Base-by-base conservation (phyloP, 192 early-diverging fungal genomes). In the Umbelopsis ramanniana region DNA sequence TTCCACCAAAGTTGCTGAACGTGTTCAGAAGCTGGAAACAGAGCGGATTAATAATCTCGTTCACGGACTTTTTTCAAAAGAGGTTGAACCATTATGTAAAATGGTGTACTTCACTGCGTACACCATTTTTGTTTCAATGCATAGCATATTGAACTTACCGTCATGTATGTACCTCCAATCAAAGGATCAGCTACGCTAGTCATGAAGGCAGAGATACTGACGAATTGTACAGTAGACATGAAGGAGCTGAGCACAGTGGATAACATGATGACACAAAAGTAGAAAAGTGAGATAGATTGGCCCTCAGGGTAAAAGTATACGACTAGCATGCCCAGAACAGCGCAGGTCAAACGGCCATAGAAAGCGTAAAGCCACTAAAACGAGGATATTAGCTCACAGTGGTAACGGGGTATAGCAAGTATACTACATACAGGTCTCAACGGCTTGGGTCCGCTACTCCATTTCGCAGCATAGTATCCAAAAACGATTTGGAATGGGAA, bases 401-500 rank as follows among this genome's bases (percentile, higher is more conserved):
- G 22, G 21, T 19, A 52, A 40, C 4, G 38, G 8, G 8, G 8
- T 3, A 40, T 40, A 43, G 6, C 40, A 43, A 15, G 17, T 21
- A 21, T 15, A 14, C 0, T 50, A 78, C 82, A 73, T 80, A 93
- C 91, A 46, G 97, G 96, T 29, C 84, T 89, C 71, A 97, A 80
- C 6, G 97, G 95, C 50, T 90, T 84, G 9, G 81, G 76, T 6
- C 97, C 97, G 71, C 83, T 89, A 60, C 94, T 96, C 97, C 96
- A 99, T 67, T 92, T 92, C 17, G 95, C 97, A 0, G 97, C 96
- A 80, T 96, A 97, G 79, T 98, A 98, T 15, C 97, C 97, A 86
- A 99, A 96, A 70, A 97, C 82, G 48, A 99, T 90, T 80, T 99
- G 96, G 63, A 97, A 87, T 1, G 97, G 97, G 66, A 99, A 99